Evolutionary conservation across 1,284 basidiomycete species (phyloP).

Genomic region (Singerocomus rubriflavus): DNA sequence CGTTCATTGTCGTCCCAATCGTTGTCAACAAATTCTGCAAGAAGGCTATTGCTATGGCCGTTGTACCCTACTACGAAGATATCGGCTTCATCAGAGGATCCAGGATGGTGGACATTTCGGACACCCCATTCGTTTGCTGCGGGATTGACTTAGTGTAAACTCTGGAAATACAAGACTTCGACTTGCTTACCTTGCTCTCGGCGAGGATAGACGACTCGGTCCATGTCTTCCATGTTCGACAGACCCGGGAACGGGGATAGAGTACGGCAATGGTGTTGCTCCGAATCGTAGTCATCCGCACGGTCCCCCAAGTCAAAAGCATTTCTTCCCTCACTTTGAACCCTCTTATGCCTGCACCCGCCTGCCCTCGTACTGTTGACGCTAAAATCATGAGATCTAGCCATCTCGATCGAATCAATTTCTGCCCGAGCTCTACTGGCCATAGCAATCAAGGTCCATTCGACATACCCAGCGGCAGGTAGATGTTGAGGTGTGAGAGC

Average conservation of each 20-base stretch:
- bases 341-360: slow-evolving; percentile 15
- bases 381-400: slow-evolving; percentile 1
- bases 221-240: slow-evolving; percentile 18
- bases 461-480: slow-evolving; percentile 29
- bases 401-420: slow-evolving; percentile 16
- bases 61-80: slow-evolving; percentile 28
- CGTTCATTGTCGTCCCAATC: slow-evolving; percentile 29
- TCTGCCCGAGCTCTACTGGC: slow-evolving; percentile 18
- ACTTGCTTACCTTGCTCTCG: slow-evolving; percentile 19
- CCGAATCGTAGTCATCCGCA: slow-evolving; percentile 7
- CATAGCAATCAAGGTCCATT: slow-evolving; percentile 27
- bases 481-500: slow-evolving; percentile 36
- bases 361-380: background rate
- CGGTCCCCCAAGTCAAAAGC: slow-evolving; percentile 33
- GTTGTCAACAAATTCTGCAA: slow-evolving; percentile 21
- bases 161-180: background rate
- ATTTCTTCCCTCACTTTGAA: slow-evolving; percentile 28
- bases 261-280: slow-evolving; percentile 16
- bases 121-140: slow-evolving; percentile 33
- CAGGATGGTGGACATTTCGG: slow-evolving; percentile 14
- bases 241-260: slow-evolving; percentile 24
- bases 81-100: slow-evolving; percentile 16
- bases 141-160: slow-evolving; percentile 10
- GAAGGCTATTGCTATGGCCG: slow-evolving; percentile 25
- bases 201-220: slow-evolving; percentile 30